Evolutionary conservation across 2,329 filamentous ascomycete genomes (phyloP).

Genomic region (Aurifilum marmelostoma): DNA sequence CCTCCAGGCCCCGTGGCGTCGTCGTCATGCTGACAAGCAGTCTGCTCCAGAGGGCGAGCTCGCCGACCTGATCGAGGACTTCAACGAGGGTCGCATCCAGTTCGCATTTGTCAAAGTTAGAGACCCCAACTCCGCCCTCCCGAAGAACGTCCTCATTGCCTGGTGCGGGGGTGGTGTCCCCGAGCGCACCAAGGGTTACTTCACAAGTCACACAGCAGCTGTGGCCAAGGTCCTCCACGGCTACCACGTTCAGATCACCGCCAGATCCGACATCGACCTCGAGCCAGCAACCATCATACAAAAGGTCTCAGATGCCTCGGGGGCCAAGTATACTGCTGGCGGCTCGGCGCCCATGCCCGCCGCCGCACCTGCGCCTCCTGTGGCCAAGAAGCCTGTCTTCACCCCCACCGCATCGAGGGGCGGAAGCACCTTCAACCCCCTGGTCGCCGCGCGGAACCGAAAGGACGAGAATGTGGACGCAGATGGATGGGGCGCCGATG

Average conservation of each 20-base stretch:
- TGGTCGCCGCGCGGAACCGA: constrained; percentile 67
- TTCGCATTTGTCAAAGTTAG: constrained; percentile 97
- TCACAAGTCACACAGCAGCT: constrained; percentile 88
- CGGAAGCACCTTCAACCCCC: constrained; percentile 64
- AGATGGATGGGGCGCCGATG: constrained; percentile 95
- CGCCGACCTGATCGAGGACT: constrained; percentile 87
- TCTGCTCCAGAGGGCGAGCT: constrained; percentile 78
- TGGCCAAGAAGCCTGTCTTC: constrained; percentile 89
- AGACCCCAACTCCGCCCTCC: constrained; percentile 85
- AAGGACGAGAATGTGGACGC: constrained; percentile 66
- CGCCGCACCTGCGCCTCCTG: constrained; percentile 66
- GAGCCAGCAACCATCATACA: constrained; percentile 86
- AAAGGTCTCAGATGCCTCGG: constrained; percentile 93
- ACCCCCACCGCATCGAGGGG: constrained; percentile 68
- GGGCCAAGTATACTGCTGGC: constrained; percentile 85
- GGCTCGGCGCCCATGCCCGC: constrained; percentile 57
- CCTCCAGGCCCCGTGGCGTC: background rate
- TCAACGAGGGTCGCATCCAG: constrained; percentile 94
- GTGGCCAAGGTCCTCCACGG: constrained; percentile 93
- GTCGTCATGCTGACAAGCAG: constrained; percentile 28
- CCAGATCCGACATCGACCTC: constrained; percentile 86
- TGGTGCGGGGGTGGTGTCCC: constrained; percentile 98
- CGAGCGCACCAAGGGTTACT: constrained; percentile 98
- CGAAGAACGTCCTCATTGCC: constrained; percentile 90
- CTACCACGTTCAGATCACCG: constrained; percentile 97